A percentile compares a stretch with the other conserved stretches of the same genome.
Conservation (phyloP, 2,329 filamentous ascomycete species). For the Emericellopsis cladophorae region DNA sequence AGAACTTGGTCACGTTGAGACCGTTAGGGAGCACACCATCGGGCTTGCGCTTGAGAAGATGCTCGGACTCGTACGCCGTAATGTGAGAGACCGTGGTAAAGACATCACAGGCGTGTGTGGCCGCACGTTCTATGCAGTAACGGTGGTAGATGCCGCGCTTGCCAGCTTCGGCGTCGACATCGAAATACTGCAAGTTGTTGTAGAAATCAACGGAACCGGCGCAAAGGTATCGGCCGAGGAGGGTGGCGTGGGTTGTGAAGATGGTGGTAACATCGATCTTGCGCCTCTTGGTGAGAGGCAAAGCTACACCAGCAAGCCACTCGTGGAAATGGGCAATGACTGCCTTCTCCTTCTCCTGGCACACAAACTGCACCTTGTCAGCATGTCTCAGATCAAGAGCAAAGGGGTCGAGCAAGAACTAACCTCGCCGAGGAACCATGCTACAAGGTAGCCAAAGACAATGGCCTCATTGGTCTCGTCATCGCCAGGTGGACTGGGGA, state of each 20-base stretch:
- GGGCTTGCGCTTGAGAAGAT: slow-evolving; percentile 92
- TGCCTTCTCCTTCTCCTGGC: slow-evolving; percentile 80
- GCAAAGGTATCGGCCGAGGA: slow-evolving; percentile 90
- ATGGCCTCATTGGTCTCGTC: slow-evolving; percentile 96
- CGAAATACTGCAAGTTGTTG: slow-evolving; percentile 95
- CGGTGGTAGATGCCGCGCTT: slow-evolving; percentile 98
- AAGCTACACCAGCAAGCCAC: slow-evolving; percentile 88
- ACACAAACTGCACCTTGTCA: slow-evolving; percentile 57
- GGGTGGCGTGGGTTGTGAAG: slow-evolving; percentile 94
- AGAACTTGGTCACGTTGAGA: slow-evolving; percentile 93
- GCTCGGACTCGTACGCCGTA: slow-evolving; percentile 95
- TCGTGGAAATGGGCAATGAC: slow-evolving; percentile 99
- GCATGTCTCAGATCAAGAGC: neutral
- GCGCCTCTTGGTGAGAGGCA: slow-evolving; percentile 85
- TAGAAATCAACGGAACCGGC: slow-evolving; percentile 98
- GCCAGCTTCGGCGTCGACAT: slow-evolving; percentile 90
- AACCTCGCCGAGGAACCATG: slow-evolving; percentile 97
- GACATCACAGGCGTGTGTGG: slow-evolving; percentile 84
- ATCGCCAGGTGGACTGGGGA: slow-evolving; percentile 84
- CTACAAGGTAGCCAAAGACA: slow-evolving; percentile 92
- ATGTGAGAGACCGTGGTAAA: slow-evolving; percentile 99
- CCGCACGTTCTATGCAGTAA: slow-evolving; percentile 93
- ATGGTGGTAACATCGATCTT: slow-evolving; percentile 96
- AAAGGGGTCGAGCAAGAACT: slow-evolving; percentile 11
- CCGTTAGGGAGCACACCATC: slow-evolving; percentile 95